Percentiles rank a stretch among this genome's conserved stretches.
Conservation (phyloP, 164 flowering plant species). For the Liquidambar formosana region DNA sequence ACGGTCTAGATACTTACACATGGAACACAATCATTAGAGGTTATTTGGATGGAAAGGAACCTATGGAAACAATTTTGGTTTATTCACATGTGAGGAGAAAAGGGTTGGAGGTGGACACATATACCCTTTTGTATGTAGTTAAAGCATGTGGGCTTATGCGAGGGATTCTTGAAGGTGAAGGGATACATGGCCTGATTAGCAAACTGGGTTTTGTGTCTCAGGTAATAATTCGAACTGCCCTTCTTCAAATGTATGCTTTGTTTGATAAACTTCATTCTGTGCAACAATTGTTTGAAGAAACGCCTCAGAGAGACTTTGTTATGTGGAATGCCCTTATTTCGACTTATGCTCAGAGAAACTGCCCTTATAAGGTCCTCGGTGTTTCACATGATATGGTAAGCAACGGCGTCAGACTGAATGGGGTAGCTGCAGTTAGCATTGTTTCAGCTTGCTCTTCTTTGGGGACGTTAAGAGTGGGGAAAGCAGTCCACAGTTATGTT, state of each 20-base stretch:
- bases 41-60: conserved; percentile 25
- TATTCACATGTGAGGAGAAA: conserved; percentile 30
- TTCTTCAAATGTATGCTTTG: conserved; percentile 31
- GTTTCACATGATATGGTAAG: conserved; percentile 19
- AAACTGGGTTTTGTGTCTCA: conserved; percentile 38
- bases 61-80: conserved; percentile 27
- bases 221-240: conserved; percentile 29
- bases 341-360: conserved; percentile 21
- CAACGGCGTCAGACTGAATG: conserved; percentile 27
- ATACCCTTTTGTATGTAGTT: conserved; percentile 28
- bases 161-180: conserved; percentile 17
- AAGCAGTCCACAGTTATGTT: conserved; percentile 31
- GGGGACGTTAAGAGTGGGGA: conserved; percentile 26
- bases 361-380: conserved; percentile 22
- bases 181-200: conserved; percentile 29
- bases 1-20: conserved; percentile 31
- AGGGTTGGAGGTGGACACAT: conserved; percentile 27
- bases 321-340: conserved; percentile 37
- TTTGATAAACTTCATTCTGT: conserved; percentile 20
- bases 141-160: conserved; percentile 33
- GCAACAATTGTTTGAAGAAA: conserved; percentile 34
- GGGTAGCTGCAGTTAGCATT: conserved; percentile 27
- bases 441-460: conserved; percentile 39
- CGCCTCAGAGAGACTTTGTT: conserved; percentile 31
- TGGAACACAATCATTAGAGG: conserved; percentile 44